Evolutionary conservation across 148 eudicot species (phyloP).

Genomic region (Heliosperma pusillum): DNA sequence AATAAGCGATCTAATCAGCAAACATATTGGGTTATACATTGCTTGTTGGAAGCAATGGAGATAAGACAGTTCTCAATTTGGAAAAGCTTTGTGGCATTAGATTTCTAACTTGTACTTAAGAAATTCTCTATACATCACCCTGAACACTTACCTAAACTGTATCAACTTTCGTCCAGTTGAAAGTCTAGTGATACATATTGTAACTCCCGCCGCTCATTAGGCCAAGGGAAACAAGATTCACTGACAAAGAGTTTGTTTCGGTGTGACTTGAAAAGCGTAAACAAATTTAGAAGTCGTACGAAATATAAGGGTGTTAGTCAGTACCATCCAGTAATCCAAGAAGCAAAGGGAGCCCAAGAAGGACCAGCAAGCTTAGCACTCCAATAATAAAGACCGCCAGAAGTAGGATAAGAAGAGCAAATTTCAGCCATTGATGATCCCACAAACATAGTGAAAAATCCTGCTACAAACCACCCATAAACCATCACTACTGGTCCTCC

Average conservation of each 20-base stretch:
- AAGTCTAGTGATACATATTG: too few relatives aligned
- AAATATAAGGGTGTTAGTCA: background rate
- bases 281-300: background rate
- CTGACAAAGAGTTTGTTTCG: background rate
- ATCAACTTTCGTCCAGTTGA: too few relatives aligned
- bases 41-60: too few relatives aligned
- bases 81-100: too few relatives aligned
- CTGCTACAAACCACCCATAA: slow-evolving; percentile 76
- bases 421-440: slow-evolving; percentile 93
- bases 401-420: slow-evolving; percentile 84
- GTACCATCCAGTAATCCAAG: slow-evolving; percentile 93
- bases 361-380: slow-evolving; percentile 95
- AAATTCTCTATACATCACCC: too few relatives aligned
- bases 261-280: background rate
- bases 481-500: slow-evolving; percentile 76
- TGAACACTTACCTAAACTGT: too few relatives aligned
- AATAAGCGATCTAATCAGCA: too few relatives aligned
- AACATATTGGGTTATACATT: too few relatives aligned
- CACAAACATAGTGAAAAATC: slow-evolving; percentile 67
- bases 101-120: too few relatives aligned
- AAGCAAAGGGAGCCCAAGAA: slow-evolving; percentile 85
- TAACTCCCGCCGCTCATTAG: background rate
- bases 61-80: too few relatives aligned
- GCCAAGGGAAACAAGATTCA: background rate
- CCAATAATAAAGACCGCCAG: slow-evolving; percentile 94